Base-by-base conservation (phyloP, 2,329 filamentous ascomycete species). In the Monosporascus sp. region DNA sequence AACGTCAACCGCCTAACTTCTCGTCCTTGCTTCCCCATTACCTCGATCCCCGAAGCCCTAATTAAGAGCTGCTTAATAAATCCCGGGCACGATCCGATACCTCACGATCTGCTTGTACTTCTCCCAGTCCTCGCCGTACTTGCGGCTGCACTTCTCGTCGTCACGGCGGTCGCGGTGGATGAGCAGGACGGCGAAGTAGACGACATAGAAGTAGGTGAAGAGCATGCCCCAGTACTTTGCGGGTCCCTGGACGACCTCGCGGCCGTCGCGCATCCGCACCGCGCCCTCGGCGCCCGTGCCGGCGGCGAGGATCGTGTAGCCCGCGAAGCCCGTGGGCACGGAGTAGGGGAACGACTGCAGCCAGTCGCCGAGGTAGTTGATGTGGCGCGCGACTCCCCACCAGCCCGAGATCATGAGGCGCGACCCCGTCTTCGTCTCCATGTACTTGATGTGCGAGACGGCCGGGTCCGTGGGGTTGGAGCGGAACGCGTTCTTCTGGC, bases 351-450 rank as follows among this genome's bases (percentile, higher is more conserved):
- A 97, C 8, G 87, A 83, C 83, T 96, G 92, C 60, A 94, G 79
- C 92, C 92, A 97, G 74, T 97, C 93, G 50, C 92, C 93, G 1
- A 96, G 74, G 72, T 97, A 97, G 76, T 97, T 97, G 78, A 97
- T 93, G 72, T 97, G 93, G 43, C 93, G 84, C 0, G 92, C 88
- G 22, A 83, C 77, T 44, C 93, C 93, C 93, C 93, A 97, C 93
- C 93, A 97, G 52, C 93, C 93, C 1, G 88, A 87, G 3, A 85
- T 85, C 59, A 97, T 79, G 31, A 97, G 82, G 62, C 86, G 88
- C 54, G 88, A 91, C 50, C 93, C 93, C 2, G 83, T 79, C 65
- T 85, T 85, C 9, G 93, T 97, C 74, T 94, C 78, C 56, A 97
- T 91, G 71, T 88, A 96, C 67, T 88, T 83, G 61, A 97, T 83